phyloP scores from a whole-genome alignment of 192 early-diverging fungal species.

The Coemansia sp. region DNA sequence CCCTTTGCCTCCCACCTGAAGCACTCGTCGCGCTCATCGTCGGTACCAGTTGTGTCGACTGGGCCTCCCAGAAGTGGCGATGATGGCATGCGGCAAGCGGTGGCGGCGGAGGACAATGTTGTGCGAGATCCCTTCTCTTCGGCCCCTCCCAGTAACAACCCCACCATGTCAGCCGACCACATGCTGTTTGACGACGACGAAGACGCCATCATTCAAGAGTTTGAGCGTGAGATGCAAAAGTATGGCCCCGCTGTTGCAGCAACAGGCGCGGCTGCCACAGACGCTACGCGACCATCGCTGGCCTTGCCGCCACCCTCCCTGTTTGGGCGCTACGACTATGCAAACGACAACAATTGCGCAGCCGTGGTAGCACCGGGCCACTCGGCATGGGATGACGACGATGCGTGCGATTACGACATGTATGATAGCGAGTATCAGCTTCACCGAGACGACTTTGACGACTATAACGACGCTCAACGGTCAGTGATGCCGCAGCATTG shows the following conservation, averaged over 20 bases:
- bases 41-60: not conserved
- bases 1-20: conserved; percentile 25
- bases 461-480: conserved; percentile 14
- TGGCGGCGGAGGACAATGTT: conserved; percentile 8
- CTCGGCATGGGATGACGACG: conserved; percentile 19
- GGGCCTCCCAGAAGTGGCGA: not conserved
- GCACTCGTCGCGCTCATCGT: conserved; percentile 5
- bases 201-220: conserved; percentile 52
- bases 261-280: not conserved
- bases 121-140: conserved; percentile 47
- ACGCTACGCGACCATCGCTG: not conserved
- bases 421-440: conserved; percentile 32
- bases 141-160: not conserved
- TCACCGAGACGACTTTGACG: conserved; percentile 20
- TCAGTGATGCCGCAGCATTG: conserved; percentile 16
- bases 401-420: conserved; percentile 25
- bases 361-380: not conserved
- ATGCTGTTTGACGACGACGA: conserved; percentile 53
- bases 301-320: not conserved
- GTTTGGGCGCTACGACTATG: conserved; percentile 10
- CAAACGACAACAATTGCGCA: conserved; percentile 2
- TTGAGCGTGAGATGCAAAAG: conserved; percentile 55
- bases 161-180: conserved; percentile 18
- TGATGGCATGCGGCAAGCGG: not conserved
- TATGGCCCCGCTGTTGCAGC: conserved; percentile 4